phyloP scores from a whole-genome alignment of 2,329 filamentous ascomycete genomes.

The Kalaharituber pfeilii region DNA sequence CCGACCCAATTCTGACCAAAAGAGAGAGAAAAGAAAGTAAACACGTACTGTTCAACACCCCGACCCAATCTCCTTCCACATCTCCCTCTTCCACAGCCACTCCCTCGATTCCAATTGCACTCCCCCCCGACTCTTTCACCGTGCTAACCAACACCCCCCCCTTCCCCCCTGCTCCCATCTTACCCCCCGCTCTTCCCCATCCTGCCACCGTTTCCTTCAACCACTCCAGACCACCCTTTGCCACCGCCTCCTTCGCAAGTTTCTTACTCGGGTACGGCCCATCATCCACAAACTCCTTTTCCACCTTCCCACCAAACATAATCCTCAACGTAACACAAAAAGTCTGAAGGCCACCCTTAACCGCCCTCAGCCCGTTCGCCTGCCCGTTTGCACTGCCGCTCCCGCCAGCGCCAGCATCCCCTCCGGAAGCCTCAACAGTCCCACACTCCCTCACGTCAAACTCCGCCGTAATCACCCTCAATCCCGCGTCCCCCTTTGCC shows the following conservation, averaged over 20 bases:
- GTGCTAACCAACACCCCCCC: conserved; percentile 4
- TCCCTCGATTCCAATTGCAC: conserved; percentile 4
- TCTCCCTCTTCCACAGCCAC: conserved; percentile 14
- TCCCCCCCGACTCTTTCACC: background rate
- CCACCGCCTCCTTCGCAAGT: conserved; percentile 14
- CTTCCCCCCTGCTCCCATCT: conserved; percentile 7
- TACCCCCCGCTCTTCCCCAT: conserved; percentile 13
- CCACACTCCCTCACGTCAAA: background rate
- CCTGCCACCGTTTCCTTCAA: conserved; percentile 1
- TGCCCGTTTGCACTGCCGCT: too few species aligned
- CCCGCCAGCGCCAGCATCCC: too few species aligned
- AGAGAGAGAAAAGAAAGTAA: background rate
- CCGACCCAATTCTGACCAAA: too few species aligned
- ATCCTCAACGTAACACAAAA: background rate
- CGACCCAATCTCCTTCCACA: conserved; percentile 11
- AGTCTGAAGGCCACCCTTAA: too few species aligned
- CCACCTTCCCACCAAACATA: background rate
- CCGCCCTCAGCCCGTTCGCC: conserved; percentile 1
- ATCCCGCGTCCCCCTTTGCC: conserved; percentile 8
- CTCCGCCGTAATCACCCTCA: background rate
- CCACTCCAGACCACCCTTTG: background rate
- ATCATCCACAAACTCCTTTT: conserved; percentile 7
- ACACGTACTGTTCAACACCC: background rate
- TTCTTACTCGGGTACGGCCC: conserved; percentile 13
- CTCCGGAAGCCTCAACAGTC: background rate